These are phyloP conservation scores for Citeromyces siamensis DNA, from an alignment of 1,139 yeast species.

Conservation along the genomic window DNA sequence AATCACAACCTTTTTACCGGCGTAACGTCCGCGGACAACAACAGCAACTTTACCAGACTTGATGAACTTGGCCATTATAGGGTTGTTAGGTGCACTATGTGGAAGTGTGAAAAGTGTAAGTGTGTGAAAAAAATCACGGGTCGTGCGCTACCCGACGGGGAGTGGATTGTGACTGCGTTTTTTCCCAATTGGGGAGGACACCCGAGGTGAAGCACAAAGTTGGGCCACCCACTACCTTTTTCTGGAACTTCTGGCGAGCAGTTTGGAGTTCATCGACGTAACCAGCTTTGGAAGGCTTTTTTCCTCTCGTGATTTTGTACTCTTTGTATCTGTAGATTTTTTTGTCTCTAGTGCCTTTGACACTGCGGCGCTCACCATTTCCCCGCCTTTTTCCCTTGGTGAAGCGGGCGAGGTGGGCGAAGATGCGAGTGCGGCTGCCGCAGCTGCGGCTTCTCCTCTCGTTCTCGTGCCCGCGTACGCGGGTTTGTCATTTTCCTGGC, in stretches of 20 bases:
- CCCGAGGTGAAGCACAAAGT: neutral
- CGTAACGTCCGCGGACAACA: constrained; percentile 99
- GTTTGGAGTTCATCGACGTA: constrained; percentile 47
- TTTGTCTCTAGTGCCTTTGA: neutral
- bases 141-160: constrained; percentile 2
- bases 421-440: constrained; percentile 8
- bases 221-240: constrained; percentile 10
- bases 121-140: constrained; percentile 3
- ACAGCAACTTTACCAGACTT: constrained; percentile 99
- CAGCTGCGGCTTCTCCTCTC: constrained; percentile 12
- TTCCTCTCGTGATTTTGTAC: no score
- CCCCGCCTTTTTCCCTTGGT: neutral
- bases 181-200: constrained; percentile 3
- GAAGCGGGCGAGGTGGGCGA: neutral
- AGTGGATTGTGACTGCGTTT: constrained; percentile 3
- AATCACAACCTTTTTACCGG: constrained; percentile 99
- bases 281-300: constrained; percentile 16
- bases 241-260: constrained; percentile 35
- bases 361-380: neutral
- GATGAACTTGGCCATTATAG: constrained; percentile 89
- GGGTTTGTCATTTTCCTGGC: constrained; percentile 18
- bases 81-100: constrained; percentile 7
- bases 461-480: constrained; percentile 17
- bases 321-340: neutral
- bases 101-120: constrained; percentile 2